phyloP scores from a whole-genome alignment of 192 early-diverging fungal species.

The Lunasporangiospora selenospora region DNA sequence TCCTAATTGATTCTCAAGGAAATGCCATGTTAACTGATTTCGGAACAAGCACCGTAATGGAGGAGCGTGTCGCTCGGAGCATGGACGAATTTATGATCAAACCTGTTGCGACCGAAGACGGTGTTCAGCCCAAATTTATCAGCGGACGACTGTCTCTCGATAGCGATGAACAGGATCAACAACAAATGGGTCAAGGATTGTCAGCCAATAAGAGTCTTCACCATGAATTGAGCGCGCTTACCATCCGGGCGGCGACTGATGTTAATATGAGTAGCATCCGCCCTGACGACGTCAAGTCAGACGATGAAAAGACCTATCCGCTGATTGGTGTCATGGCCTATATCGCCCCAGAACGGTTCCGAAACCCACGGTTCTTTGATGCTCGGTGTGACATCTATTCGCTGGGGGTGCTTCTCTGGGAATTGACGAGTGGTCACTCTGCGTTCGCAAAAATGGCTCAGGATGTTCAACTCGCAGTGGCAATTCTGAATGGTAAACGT shows the following conservation, averaged over 20 bases:
- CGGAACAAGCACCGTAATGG: constrained; percentile 33
- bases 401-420: constrained; percentile 53
- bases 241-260: no score
- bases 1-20: constrained; percentile 26
- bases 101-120: constrained; percentile 12
- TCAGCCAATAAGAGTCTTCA: no score
- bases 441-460: constrained; percentile 29
- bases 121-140: constrained; percentile 20
- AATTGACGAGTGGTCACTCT: constrained; percentile 42
- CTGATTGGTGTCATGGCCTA: constrained; percentile 45
- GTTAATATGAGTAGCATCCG: no score
- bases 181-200: no score
- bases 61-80: constrained; percentile 17
- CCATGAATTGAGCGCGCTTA: no score
- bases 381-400: constrained; percentile 51
- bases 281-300: no score
- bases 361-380: constrained; percentile 39
- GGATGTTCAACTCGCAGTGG: constrained; percentile 32
- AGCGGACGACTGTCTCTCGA: no score
- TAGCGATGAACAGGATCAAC: no score
- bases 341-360: constrained; percentile 44
- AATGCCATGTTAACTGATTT: constrained; percentile 45
- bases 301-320: constrained; percentile 6
- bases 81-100: constrained; percentile 20
- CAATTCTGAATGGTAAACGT: constrained; percentile 43